A percentile compares a stretch with the other conserved stretches of the same genome.
Conservation (phyloP, 371 early-diverging fungal genomes). For the Lichtheimia ramosa region DNA sequence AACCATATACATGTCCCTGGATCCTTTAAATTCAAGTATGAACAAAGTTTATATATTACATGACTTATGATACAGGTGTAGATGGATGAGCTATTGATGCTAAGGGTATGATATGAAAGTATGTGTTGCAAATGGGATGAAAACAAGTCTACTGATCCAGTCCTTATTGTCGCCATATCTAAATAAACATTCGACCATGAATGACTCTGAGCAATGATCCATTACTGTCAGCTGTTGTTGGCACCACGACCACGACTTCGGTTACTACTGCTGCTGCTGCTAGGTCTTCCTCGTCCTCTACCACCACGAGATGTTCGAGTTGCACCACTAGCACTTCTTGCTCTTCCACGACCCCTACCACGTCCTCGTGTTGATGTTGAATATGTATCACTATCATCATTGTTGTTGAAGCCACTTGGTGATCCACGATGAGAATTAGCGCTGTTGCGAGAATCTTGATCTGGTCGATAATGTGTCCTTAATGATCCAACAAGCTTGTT, state of each 20-base stretch:
- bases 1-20: too few species aligned
- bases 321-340: constrained; percentile 6
- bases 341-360: constrained; percentile 3
- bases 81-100: too few species aligned
- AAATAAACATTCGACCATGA: too few species aligned
- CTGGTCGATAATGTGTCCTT: constrained; percentile 32
- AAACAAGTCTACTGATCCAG: too few species aligned
- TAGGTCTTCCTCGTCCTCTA: constrained; percentile 9
- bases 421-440: background rate
- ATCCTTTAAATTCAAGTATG: too few species aligned
- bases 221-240: background rate
- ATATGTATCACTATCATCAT: background rate
- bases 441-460: constrained; percentile 13
- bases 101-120: too few species aligned
- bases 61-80: too few species aligned
- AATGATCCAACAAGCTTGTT: constrained; percentile 47
- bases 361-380: constrained; percentile 7
- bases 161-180: too few species aligned
- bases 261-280: constrained; percentile 15
- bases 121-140: too few species aligned
- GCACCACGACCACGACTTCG: constrained; percentile 21
- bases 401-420: constrained; percentile 1
- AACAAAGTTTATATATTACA: too few species aligned
- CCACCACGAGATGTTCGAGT: background rate
- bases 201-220: too few species aligned